These are phyloP conservation scores for Thalia dealbata DNA, from an alignment of 176 grass and related monocot species.

Conservation along the genomic window DNA sequence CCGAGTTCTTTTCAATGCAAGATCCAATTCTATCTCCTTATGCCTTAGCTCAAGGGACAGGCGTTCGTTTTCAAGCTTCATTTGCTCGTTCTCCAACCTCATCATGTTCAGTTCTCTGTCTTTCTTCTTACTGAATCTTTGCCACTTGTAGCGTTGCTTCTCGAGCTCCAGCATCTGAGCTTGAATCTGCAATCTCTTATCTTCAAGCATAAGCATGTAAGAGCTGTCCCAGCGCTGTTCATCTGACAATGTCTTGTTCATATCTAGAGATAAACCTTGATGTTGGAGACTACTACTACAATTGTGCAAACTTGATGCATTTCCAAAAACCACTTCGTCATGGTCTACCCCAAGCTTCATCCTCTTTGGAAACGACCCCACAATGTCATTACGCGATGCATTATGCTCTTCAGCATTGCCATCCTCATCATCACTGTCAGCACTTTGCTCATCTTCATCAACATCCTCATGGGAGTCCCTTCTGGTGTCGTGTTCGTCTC, in stretches of 20 bases:
- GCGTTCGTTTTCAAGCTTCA: slow-evolving; percentile 66
- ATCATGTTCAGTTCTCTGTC: slow-evolving; percentile 62
- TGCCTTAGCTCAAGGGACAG: slow-evolving; percentile 59
- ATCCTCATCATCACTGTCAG: slow-evolving; percentile 44
- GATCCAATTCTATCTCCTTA: slow-evolving; percentile 50
- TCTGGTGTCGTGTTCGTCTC: slow-evolving; percentile 47
- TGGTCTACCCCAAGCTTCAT: slow-evolving; percentile 25
- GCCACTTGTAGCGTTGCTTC: slow-evolving; percentile 57
- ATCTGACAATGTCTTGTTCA: slow-evolving; percentile 42
- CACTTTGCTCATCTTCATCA: slow-evolving; percentile 50
- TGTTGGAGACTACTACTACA: slow-evolving; percentile 26
- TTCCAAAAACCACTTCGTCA: slow-evolving; percentile 34
- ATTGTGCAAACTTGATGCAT: slow-evolving; percentile 27
- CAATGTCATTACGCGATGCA: slow-evolving; percentile 28
- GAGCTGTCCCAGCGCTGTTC: slow-evolving; percentile 30
- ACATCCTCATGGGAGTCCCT: slow-evolving; percentile 7
- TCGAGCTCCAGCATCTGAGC: slow-evolving; percentile 49
- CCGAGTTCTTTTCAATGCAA: slow-evolving; percentile 35
- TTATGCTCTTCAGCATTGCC: slow-evolving; percentile 46
- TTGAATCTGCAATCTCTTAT: slow-evolving; percentile 44
- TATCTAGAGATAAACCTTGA: slow-evolving; percentile 33
- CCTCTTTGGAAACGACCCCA: slow-evolving; percentile 39
- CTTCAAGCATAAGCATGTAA: slow-evolving; percentile 42
- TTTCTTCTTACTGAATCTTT: slow-evolving; percentile 48
- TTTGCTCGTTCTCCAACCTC: slow-evolving; percentile 64